A percentile compares a stretch with the other conserved stretches of the same genome.
phyloP scores from a whole-genome alignment of 78 protist species.

The Emiliania huxleyi region DNA sequence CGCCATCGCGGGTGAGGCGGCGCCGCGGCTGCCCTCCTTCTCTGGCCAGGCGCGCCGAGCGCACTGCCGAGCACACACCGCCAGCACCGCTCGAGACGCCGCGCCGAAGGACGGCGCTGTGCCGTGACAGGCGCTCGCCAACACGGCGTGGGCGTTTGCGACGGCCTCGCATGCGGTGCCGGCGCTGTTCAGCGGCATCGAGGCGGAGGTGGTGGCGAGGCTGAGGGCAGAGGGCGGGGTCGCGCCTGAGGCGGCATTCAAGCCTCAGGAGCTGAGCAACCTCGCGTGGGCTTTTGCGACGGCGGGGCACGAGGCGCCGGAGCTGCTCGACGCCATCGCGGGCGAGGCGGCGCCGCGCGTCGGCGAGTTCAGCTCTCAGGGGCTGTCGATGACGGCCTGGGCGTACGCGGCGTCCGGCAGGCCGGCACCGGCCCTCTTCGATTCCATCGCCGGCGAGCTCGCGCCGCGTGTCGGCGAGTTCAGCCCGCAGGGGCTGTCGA shows the following conservation, averaged over 20 bases:
- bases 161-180: background rate
- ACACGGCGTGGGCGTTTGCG: background rate
- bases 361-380: background rate
- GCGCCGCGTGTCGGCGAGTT: background rate
- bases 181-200: background rate
- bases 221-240: background rate
- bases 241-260: background rate
- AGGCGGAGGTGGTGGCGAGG: background rate
- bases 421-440: background rate
- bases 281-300: background rate
- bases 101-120: no score
- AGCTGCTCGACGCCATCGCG: background rate
- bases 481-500: background rate
- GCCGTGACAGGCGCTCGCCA: no score
- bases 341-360: background rate
- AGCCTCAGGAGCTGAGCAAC: background rate
- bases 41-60: no score
- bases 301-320: background rate
- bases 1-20: background rate
- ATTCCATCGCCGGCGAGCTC: background rate
- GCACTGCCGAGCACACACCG: no score
- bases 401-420: background rate
- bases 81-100: no score
- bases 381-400: background rate
- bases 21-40: no score